These are phyloP conservation scores for Phylloboletellus chloephorus DNA, from an alignment of 1,284 basidiomycete species.

Conservation along the genomic window DNA sequence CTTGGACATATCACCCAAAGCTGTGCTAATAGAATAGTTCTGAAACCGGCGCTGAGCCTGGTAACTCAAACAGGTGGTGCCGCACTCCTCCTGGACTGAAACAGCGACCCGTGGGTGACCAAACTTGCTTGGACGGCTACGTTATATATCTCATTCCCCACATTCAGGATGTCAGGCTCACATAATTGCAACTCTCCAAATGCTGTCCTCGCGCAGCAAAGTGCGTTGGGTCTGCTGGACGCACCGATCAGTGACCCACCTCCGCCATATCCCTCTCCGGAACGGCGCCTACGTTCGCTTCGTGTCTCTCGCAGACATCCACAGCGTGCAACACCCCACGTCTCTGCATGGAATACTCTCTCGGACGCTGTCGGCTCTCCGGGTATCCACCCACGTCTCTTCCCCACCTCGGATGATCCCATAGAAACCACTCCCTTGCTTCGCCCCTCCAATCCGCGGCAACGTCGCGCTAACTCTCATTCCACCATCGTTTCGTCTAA, in stretches of 20 bases:
- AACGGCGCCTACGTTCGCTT: constrained; percentile 39
- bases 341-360: constrained; percentile 29
- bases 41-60: too few species aligned
- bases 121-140: too few species aligned
- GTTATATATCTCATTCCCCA: too few species aligned
- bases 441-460: constrained; percentile 23
- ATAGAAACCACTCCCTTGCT: constrained; percentile 44
- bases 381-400: constrained; percentile 10
- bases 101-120: too few species aligned
- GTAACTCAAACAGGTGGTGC: too few species aligned
- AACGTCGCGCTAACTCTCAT: constrained; percentile 51
- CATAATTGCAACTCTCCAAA: not conserved
- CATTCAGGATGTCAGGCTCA: constrained; percentile 12
- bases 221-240: constrained; percentile 17
- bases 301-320: constrained; percentile 31
- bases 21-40: too few species aligned
- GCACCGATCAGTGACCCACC: constrained; percentile 46
- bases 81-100: too few species aligned
- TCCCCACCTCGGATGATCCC: constrained; percentile 21
- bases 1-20: too few species aligned
- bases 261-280: constrained; percentile 59
- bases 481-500: constrained; percentile 45
- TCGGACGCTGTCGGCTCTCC: constrained; percentile 24
- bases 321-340: constrained; percentile 26
- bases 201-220: constrained; percentile 8